Evolutionary conservation across 1,284 basidiomycete species (phyloP).

Genomic region (Leccinum subrobustum): DNA sequence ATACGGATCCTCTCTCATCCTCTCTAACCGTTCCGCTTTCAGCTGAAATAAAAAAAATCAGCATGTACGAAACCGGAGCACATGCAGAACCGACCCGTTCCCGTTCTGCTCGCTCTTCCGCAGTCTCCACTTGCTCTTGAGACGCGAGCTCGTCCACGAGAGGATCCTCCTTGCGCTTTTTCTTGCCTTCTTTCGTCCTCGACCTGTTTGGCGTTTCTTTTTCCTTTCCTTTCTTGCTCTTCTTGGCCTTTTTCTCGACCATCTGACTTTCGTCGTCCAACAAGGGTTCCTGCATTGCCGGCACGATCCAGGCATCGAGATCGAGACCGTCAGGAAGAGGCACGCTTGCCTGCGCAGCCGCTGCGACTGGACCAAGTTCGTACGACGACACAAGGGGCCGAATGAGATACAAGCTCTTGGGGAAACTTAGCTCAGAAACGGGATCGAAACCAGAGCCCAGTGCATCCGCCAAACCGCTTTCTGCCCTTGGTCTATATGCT

Average conservation of each 20-base stretch:
- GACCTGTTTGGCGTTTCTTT: conserved; percentile 38
- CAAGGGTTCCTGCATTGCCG: conserved; percentile 50
- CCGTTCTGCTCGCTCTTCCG: conserved; percentile 55
- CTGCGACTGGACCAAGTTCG: conserved; percentile 85
- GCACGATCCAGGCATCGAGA: conserved; percentile 82
- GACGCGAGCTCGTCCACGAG: conserved; percentile 31
- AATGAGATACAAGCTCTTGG: conserved; percentile 77
- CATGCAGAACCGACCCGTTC: conserved; percentile 48
- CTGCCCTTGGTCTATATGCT: conserved; percentile 49
- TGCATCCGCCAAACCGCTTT: conserved; percentile 39
- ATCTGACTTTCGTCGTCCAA: conserved; percentile 31
- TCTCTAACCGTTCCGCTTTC: conserved; percentile 64
- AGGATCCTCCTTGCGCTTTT: conserved; percentile 33
- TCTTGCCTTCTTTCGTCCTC: conserved; percentile 33
- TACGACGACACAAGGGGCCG: conserved; percentile 78
- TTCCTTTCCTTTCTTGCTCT: conserved; percentile 52
- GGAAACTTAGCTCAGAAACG: conserved; percentile 51
- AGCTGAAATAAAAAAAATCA: conserved; percentile 43
- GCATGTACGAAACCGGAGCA: background rate
- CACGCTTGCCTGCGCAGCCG: conserved; percentile 78
- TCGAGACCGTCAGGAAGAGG: conserved; percentile 82
- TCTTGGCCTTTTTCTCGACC: conserved; percentile 38
- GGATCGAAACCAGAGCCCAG: conserved; percentile 39
- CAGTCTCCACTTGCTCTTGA: conserved; percentile 45
- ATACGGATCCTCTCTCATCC: conserved; percentile 82